Conservation (phyloP, 2,329 filamentous ascomycete species). For the Cyphellophora europaea region DNA sequence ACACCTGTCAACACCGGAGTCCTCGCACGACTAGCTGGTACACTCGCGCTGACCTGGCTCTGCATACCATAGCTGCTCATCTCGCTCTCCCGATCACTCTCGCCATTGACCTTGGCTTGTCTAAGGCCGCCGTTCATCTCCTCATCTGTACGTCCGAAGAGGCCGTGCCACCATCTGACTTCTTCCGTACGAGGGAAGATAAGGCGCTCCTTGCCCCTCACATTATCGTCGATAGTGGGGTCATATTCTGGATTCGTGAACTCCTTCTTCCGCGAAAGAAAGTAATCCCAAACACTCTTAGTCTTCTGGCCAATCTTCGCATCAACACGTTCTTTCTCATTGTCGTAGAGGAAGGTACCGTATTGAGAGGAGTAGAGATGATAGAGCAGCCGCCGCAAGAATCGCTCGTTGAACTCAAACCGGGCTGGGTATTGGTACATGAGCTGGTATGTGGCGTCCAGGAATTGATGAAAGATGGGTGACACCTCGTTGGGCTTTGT, state of each 20-base stretch:
- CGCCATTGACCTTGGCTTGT: slow-evolving; percentile 7
- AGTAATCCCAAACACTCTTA: slow-evolving; percentile 91
- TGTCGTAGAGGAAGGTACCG: slow-evolving; percentile 92
- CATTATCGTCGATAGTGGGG: slow-evolving; percentile 62
- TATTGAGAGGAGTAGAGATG: slow-evolving; percentile 96
- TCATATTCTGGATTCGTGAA: slow-evolving; percentile 80
- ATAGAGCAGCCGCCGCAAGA: slow-evolving; percentile 79
- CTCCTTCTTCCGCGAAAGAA: slow-evolving; percentile 67
- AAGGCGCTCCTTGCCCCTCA: slow-evolving; percentile 70
- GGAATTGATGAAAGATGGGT: slow-evolving; percentile 94
- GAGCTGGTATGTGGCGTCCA: slow-evolving; percentile 88
- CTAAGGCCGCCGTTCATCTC: slow-evolving; percentile 65
- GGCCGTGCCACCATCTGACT: slow-evolving; percentile 87
- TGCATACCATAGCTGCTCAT: slow-evolving; percentile 5
- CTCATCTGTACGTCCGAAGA: slow-evolving; percentile 74
- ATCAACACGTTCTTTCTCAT: slow-evolving; percentile 75
- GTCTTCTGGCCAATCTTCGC: slow-evolving; percentile 61
- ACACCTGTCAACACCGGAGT: slow-evolving; percentile 51
- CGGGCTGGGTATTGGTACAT: slow-evolving; percentile 74
- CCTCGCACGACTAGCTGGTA: slow-evolving; percentile 20
- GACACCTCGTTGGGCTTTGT: slow-evolving; percentile 86
- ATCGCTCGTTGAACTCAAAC: slow-evolving; percentile 95
- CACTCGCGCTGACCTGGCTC: slow-evolving; percentile 3
- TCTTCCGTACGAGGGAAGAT: slow-evolving; percentile 70
- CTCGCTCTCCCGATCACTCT: slow-evolving; percentile 10